A percentile compares a stretch with the other conserved stretches of the same genome.
Evolutionary conservation across 2,329 filamentous ascomycete genomes (phyloP).

Genomic region (Cryphonectria parasitica): DNA sequence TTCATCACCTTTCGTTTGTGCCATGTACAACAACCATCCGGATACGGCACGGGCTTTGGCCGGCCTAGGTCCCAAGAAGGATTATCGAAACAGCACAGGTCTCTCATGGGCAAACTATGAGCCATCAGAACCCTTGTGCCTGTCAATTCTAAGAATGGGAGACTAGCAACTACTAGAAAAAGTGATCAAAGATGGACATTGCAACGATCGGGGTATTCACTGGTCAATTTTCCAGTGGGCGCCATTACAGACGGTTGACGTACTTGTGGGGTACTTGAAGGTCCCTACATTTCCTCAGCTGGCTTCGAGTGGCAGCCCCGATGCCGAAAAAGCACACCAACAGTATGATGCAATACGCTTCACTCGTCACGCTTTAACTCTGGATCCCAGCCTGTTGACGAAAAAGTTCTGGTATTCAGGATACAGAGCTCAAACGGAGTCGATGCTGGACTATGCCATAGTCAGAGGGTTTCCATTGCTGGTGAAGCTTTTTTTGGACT

Average conservation of each 20-base stretch:
- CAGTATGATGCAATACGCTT: not conserved
- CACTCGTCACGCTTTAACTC: not conserved
- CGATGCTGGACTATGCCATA: not conserved
- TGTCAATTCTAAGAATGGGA: too few species aligned
- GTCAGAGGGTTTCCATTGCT: not conserved
- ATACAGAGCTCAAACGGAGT: not conserved
- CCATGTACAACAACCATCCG: not conserved
- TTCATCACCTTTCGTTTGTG: not conserved
- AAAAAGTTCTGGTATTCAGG: not conserved
- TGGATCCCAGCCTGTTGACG: not conserved
- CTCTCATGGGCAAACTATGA: not conserved
- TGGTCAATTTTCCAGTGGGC: not conserved
- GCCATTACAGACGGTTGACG: not conserved
- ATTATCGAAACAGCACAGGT: not conserved
- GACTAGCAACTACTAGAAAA: not conserved
- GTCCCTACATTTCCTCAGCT: not conserved
- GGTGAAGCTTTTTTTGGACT: not conserved
- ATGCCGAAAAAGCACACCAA: not conserved
- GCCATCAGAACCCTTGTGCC: not conserved
- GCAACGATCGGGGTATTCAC: not conserved
- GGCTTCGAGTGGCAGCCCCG: not conserved
- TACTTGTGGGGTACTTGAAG: not conserved
- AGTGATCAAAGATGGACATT: not conserved
- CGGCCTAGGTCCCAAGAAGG: not conserved
- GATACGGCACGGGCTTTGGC: constrained; percentile 12